Evolutionary conservation across 495 filamentous ascomycete species (phyloP).

Genomic region (Aspergillus funiculosus): DNA sequence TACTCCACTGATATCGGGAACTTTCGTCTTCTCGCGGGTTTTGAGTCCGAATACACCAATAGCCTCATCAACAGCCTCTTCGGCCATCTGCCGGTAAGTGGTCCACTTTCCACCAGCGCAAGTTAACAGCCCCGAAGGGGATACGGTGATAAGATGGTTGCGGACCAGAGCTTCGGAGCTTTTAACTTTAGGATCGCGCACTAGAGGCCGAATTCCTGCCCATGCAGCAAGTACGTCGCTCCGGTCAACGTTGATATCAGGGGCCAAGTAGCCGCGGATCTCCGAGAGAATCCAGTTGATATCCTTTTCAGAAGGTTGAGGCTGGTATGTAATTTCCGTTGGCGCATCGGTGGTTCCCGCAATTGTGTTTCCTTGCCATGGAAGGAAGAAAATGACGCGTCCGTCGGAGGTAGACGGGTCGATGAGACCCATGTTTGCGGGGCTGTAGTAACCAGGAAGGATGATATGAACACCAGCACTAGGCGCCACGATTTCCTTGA

Average conservation of each 20-base stretch:
- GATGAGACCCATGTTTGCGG: slow-evolving; percentile 92
- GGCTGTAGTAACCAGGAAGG: slow-evolving; percentile 91
- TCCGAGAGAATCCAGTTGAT: slow-evolving; percentile 96
- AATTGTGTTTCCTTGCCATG: slow-evolving; percentile 99
- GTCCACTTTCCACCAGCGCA: slow-evolving; percentile 99
- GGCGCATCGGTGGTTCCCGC: slow-evolving; percentile 93
- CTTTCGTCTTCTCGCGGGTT: slow-evolving; percentile 49
- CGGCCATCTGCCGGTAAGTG: slow-evolving; percentile 97
- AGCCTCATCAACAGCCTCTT: slow-evolving; percentile 91
- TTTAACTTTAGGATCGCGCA: slow-evolving; percentile 88
- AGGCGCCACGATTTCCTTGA: slow-evolving; percentile 85
- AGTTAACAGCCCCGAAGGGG: slow-evolving; percentile 79
- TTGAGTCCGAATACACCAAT: slow-evolving; percentile 70
- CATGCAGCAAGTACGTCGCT: slow-evolving; percentile 95
- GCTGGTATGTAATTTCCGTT: slow-evolving; percentile 72
- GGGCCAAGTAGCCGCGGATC: slow-evolving; percentile 80
- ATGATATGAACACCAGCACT: slow-evolving; percentile 93
- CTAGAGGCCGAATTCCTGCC: slow-evolving; percentile 89
- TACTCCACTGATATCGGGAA: slow-evolving; percentile 73
- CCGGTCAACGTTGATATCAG: slow-evolving; percentile 88
- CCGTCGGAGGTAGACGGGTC: slow-evolving; percentile 93
- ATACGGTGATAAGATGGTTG: slow-evolving; percentile 88
- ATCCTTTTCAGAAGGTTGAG: slow-evolving; percentile 83
- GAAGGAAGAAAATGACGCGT: slow-evolving; percentile 97
- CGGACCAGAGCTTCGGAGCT: slow-evolving; percentile 94